These are phyloP conservation scores for Ascosphaera aggregata DNA, from an alignment of 2,329 filamentous ascomycete species.

Conservation along the genomic window DNA sequence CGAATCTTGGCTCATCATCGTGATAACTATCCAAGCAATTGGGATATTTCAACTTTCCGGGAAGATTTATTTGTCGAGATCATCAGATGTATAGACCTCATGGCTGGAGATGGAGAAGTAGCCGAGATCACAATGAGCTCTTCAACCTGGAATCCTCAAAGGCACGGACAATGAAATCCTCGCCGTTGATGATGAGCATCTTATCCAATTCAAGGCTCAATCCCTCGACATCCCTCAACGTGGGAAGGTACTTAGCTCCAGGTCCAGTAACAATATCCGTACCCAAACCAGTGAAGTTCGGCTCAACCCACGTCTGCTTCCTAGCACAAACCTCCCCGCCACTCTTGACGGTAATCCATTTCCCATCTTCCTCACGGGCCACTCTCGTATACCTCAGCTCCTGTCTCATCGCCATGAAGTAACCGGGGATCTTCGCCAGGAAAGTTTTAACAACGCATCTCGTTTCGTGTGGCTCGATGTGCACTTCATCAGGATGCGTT, in stretches of 20 bases:
- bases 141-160: conserved; percentile 7
- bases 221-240: conserved; percentile 5
- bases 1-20: too few relatives aligned
- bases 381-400: conserved; percentile 6
- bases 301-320: conserved; percentile 10
- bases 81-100: too few relatives aligned
- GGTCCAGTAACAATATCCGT: conserved; percentile 7
- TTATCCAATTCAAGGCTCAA: conserved; percentile 7
- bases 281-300: conserved; percentile 4
- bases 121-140: background rate
- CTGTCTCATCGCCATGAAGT: conserved; percentile 12
- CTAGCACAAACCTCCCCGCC: conserved; percentile 11
- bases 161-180: conserved; percentile 9
- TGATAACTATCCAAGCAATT: too few relatives aligned
- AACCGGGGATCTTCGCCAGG: conserved; percentile 12
- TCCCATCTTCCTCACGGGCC: conserved; percentile 2
- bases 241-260: conserved; percentile 6
- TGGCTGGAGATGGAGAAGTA: too few relatives aligned
- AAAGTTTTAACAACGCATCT: conserved; percentile 10
- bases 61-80: too few relatives aligned
- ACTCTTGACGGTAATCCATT: conserved; percentile 6
- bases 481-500: conserved; percentile 1
- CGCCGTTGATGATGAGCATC: conserved; percentile 6
- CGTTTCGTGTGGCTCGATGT: conserved; percentile 5
- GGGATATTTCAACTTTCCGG: too few relatives aligned